phyloP scores from a whole-genome alignment of 2,329 filamentous ascomycete species.

The Knufia fluminis region DNA sequence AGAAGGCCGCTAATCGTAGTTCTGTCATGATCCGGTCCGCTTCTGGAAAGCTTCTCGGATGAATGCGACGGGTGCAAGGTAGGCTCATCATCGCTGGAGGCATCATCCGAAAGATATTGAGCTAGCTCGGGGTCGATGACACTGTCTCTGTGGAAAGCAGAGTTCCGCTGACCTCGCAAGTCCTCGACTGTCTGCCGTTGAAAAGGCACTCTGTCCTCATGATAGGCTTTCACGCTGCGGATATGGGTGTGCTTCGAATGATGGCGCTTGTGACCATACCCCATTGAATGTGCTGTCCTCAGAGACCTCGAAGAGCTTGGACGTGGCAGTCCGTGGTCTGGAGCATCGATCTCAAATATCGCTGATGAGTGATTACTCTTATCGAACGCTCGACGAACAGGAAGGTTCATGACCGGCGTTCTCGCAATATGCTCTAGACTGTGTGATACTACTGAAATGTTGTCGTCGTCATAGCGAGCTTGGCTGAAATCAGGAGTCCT shows the following conservation, averaged over 20 bases:
- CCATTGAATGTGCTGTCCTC: slow-evolving; percentile 66
- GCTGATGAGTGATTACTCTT: slow-evolving; percentile 77
- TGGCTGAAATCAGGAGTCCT: slow-evolving; percentile 17
- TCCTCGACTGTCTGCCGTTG: slow-evolving; percentile 65
- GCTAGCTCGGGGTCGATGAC: slow-evolving; percentile 96
- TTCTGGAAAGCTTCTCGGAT: slow-evolving; percentile 53
- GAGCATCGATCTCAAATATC: slow-evolving; percentile 73
- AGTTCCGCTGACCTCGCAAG: slow-evolving; percentile 57
- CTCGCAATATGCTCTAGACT: slow-evolving; percentile 38
- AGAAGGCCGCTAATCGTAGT: slow-evolving; percentile 63
- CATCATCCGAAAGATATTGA: slow-evolving; percentile 88
- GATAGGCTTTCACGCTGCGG: slow-evolving; percentile 59
- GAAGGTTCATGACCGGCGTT: slow-evolving; percentile 56
- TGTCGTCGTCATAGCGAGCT: slow-evolving; percentile 34
- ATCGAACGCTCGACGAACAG: slow-evolving; percentile 57
- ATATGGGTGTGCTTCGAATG: slow-evolving; percentile 80
- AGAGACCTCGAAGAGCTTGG: slow-evolving; percentile 89
- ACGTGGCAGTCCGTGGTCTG: slow-evolving; percentile 65
- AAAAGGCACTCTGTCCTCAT: slow-evolving; percentile 81
- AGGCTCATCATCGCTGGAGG: slow-evolving; percentile 86
- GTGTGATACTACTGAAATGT: slow-evolving; percentile 38
- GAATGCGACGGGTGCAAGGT: slow-evolving; percentile 77
- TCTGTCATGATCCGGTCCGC: slow-evolving; percentile 62
- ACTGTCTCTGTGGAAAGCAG: slow-evolving; percentile 96
- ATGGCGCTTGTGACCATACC: slow-evolving; percentile 64